phyloP scores from a whole-genome alignment of 2,329 filamentous ascomycete species.

The Trichoderma polysporum region DNA sequence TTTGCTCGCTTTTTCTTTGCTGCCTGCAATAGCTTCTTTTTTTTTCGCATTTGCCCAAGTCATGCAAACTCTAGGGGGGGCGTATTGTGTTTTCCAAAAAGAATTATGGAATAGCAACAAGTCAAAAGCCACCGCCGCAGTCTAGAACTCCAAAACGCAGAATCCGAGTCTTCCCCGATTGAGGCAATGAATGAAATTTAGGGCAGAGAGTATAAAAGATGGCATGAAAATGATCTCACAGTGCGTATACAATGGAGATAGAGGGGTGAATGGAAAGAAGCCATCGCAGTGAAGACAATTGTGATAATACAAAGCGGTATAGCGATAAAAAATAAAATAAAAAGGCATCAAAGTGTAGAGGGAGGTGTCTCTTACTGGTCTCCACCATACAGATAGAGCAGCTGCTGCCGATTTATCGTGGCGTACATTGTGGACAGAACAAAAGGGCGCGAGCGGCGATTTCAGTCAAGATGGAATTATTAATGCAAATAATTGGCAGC shows the following conservation, averaged over 20 bases:
- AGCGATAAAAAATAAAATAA: no score
- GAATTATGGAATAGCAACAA: background rate
- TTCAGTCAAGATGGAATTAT: background rate
- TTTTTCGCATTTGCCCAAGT: background rate
- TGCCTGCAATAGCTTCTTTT: background rate
- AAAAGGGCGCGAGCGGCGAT: background rate
- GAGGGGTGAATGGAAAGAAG: constrained; percentile 2
- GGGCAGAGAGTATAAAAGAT: no score
- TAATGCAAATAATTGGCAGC: background rate
- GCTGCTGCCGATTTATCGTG: constrained; percentile 12
- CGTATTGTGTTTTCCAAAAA: background rate
- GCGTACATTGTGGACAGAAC: background rate
- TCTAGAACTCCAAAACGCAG: background rate
- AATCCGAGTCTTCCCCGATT: background rate
- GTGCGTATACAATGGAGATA: background rate
- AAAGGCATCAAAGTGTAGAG: background rate
- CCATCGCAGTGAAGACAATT: background rate
- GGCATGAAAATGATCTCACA: background rate
- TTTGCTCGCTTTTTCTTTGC: background rate
- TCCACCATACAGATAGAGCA: constrained; percentile 43
- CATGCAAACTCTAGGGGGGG: background rate
- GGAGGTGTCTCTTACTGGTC: constrained; percentile 35
- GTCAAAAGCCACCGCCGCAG: background rate
- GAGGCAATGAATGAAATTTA: background rate
- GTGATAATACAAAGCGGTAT: background rate